Evolutionary conservation across 768 basidiomycete species (phyloP), one percentile per base, ranked within the genome.

Genomic region (Boletus patriciae): DNA sequence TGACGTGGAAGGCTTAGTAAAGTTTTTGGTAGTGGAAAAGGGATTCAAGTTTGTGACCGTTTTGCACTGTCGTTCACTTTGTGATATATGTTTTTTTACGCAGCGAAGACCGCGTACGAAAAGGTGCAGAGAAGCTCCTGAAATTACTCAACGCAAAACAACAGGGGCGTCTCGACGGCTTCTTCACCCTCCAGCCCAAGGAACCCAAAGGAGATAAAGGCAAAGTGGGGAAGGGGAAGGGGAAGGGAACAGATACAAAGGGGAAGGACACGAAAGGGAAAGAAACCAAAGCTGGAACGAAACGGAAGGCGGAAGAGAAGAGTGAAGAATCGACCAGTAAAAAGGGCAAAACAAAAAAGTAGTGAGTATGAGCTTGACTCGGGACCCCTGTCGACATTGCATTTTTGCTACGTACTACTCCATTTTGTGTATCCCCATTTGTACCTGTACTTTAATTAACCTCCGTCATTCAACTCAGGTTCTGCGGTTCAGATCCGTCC

Each of bases 101-200:
- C 67, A 98, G 96, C 63, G 97, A 98, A 78, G 97, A 99, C 11
- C 88, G 97, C 21, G 93, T 99, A 4, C 85, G 96, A 31, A 94
- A 91, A 70, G 94, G 94, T 25, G 95, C 92, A 4, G 94, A 97
- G 45, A 97, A 98, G 69, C 82, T 99, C 42, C 78, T 85, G 46
- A 97, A 94, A 66, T 89, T 83, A 71, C 76, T 98, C 48, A 86
- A 83, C 50, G 83, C 86, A 34, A 98, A 98, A 68, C 97, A 98
- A 65, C 97, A 99, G 74, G 95, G 97, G 10, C 86, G 97, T 11
- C 79, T 99, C 15, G 97, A 98, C 66, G 89, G 94, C 0, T 99
- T 99, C 75, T 99, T 99, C 75, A 84, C 87, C 1, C 83, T 85
- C 12, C 85, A 89, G 65, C 73, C 83, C 2, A 85, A 84, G 61